These are phyloP conservation scores for Sporisorium sorghi DNA, from an alignment of 1,284 basidiomycete species.

Conservation along the genomic window DNA sequence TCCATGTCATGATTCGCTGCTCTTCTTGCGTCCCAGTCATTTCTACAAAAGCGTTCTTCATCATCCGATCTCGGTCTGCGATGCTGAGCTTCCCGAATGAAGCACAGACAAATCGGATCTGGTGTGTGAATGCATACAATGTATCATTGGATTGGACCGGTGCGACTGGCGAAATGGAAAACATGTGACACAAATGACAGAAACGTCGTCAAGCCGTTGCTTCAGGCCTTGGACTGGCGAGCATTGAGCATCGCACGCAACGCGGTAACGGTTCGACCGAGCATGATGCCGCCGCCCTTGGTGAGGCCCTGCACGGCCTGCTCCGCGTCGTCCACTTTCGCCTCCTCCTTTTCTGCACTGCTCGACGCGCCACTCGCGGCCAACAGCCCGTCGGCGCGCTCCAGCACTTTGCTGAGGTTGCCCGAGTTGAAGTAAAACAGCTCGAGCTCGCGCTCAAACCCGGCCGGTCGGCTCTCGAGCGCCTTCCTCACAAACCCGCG, in stretches of 20 bases:
- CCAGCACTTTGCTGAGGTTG: conserved; percentile 29
- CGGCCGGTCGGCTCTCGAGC: conserved; percentile 79
- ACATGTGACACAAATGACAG: too few relatives aligned
- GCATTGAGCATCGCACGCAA: conserved; percentile 12
- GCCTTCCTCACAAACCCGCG: conserved; percentile 87
- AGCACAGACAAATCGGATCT: not conserved
- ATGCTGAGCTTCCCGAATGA: not conserved
- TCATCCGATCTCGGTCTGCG: not conserved
- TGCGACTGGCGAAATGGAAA: not conserved
- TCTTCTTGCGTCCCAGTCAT: not conserved
- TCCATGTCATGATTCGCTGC: not conserved
- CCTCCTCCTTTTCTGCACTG: not conserved
- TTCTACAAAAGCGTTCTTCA: not conserved
- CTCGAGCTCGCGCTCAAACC: conserved; percentile 79
- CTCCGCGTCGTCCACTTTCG: conserved; percentile 53
- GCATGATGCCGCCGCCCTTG: conserved; percentile 49
- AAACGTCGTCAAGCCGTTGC: not conserved
- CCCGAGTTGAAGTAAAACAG: conserved; percentile 75
- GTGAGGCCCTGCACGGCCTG: conserved; percentile 64
- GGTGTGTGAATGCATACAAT: not conserved
- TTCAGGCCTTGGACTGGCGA: not conserved
- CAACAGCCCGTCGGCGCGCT: conserved; percentile 24
- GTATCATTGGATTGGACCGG: not conserved
- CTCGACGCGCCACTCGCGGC: not conserved
- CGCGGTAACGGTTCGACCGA: conserved; percentile 25